Evolutionary conservation across 2,329 filamentous ascomycete species (phyloP).

Genomic region (Bipolaris bicolor): DNA sequence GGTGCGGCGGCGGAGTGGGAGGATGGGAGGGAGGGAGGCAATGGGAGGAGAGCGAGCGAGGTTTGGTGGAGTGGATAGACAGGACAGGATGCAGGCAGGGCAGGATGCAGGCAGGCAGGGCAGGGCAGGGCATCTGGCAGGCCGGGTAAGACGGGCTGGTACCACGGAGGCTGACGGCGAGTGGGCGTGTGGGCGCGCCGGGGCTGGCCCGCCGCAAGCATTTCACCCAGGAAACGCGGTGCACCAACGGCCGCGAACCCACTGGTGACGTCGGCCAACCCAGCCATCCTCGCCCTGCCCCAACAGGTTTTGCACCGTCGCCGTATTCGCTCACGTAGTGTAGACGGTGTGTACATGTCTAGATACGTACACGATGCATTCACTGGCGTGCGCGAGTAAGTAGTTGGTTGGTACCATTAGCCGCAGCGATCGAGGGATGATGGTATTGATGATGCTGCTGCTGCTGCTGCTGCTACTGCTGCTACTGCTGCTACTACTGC

Average conservation of each 20-base stretch:
- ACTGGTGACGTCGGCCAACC: conserved; percentile 21
- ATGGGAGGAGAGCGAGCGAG: neutral
- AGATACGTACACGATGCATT: too few species aligned
- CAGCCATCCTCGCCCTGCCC: conserved; percentile 12
- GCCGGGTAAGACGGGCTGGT: conserved; percentile 20
- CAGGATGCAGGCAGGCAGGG: neutral
- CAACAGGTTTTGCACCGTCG: conserved; percentile 14
- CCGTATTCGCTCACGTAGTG: too few species aligned
- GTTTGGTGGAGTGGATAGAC: neutral
- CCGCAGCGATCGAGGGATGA: too few species aligned
- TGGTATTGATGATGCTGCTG: too few species aligned
- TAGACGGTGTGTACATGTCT: too few species aligned
- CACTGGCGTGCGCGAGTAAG: too few species aligned
- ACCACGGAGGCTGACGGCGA: conserved; percentile 21
- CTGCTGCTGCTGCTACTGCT: too few species aligned
- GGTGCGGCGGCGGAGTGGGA: neutral
- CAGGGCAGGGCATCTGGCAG: conserved; percentile 6
- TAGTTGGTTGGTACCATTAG: too few species aligned
- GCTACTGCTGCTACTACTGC: too few species aligned
- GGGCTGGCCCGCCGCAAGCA: conserved; percentile 10
- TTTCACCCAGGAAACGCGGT: conserved; percentile 16
- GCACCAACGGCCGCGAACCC: conserved; percentile 8
- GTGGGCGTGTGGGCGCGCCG: conserved; percentile 6
- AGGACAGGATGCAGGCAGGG: conserved; percentile 1
- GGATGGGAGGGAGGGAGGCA: neutral